A percentile compares a stretch with the other conserved stretches of the same genome.
Conservation (phyloP, 2,329 filamentous ascomycete species). For the Monilinia polystroma region DNA sequence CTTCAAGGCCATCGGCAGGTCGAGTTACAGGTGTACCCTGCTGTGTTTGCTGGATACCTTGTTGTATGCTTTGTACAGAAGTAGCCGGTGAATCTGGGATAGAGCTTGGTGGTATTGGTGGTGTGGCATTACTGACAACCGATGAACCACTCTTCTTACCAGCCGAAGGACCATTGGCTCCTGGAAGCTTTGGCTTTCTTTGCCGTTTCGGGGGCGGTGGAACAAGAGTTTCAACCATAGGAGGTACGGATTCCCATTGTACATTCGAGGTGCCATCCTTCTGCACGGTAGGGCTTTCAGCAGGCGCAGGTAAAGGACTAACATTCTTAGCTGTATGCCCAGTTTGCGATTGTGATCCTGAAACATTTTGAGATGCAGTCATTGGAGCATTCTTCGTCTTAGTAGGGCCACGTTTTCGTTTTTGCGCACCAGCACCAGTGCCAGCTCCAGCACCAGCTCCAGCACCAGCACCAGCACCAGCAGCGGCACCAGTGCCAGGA, state of each 20-base stretch:
- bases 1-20: constrained; percentile 39
- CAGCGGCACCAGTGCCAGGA: constrained; percentile 3
- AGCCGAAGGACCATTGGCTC: constrained; percentile 31
- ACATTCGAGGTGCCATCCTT: constrained; percentile 29
- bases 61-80: constrained; percentile 30
- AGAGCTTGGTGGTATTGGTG: constrained; percentile 34
- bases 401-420: constrained; percentile 35
- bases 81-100: constrained; percentile 37
- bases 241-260: constrained; percentile 35
- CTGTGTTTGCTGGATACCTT: constrained; percentile 2
- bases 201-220: constrained; percentile 45
- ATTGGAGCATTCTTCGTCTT: constrained; percentile 32
- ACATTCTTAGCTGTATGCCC: constrained; percentile 13
- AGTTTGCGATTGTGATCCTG: constrained; percentile 24
- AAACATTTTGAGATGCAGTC: constrained; percentile 23
- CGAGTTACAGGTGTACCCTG: constrained; percentile 32
- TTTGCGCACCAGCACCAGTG: constrained; percentile 25
- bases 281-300: constrained; percentile 27
- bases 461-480: no score
- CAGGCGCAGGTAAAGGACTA: constrained; percentile 23
- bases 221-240: constrained; percentile 30
- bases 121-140: constrained; percentile 36
- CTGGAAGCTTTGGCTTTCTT: constrained; percentile 42
- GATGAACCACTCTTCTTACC: constrained; percentile 34
- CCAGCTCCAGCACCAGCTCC: constrained; percentile 15